phyloP scores from a whole-genome alignment of 1,284 basidiomycete species.

The Sanghuangporus sanghuang region DNA sequence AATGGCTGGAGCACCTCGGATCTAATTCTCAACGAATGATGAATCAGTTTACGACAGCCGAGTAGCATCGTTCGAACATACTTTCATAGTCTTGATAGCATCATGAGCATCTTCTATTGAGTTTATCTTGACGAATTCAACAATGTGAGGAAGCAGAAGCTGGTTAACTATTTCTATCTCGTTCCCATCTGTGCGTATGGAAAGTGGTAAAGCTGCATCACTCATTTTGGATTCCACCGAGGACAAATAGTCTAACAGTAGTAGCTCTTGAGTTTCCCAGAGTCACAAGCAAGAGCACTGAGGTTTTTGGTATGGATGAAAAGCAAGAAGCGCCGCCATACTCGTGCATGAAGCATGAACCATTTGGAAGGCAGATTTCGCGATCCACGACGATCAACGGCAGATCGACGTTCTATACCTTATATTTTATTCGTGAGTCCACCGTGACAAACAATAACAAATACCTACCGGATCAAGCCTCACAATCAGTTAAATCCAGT shows the following conservation, averaged over 20 bases:
- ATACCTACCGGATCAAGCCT: too few species aligned
- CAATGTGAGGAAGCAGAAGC: constrained; percentile 76
- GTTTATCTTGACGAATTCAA: constrained; percentile 66
- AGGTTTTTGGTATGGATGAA: background rate
- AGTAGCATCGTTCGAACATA: constrained; percentile 25
- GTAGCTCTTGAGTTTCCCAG: background rate
- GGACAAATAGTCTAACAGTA: background rate
- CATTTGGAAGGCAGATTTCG: constrained; percentile 14
- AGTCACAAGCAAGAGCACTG: background rate
- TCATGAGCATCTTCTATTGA: constrained; percentile 80
- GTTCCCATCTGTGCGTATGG: constrained; percentile 60
- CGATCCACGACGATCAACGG: constrained; percentile 1
- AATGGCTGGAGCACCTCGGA: constrained; percentile 92
- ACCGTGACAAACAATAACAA: too few species aligned
- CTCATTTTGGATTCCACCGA: background rate
- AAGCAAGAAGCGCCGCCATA: background rate
- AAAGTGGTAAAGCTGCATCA: constrained; percentile 26
- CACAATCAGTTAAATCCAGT: too few species aligned
- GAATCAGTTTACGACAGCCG: background rate
- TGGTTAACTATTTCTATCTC: constrained; percentile 84
- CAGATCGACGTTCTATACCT: background rate
- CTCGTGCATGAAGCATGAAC: background rate
- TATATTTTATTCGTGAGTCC: too few species aligned
- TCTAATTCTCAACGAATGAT: constrained; percentile 38
- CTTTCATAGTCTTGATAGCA: constrained; percentile 92